phyloP scores from a whole-genome alignment of 1,284 basidiomycete genomes.

The Porphyrellus sp. region DNA sequence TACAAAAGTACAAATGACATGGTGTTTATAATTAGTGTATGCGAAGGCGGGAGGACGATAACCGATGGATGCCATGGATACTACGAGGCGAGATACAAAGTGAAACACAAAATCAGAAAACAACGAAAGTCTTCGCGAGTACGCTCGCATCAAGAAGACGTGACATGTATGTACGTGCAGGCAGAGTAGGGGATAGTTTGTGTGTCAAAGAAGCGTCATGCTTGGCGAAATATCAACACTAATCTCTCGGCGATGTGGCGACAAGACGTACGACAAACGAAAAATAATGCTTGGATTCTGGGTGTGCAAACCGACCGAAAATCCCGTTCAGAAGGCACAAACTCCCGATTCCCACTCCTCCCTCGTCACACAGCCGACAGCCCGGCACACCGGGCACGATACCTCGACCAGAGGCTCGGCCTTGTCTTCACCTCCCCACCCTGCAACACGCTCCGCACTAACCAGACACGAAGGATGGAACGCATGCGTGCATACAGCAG shows the following conservation, averaged over 20 bases:
- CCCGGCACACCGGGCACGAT: slow-evolving; percentile 65
- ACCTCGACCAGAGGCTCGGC: slow-evolving; percentile 49
- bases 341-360: slow-evolving; percentile 60
- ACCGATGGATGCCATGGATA: slow-evolving; percentile 22
- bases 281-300: background rate
- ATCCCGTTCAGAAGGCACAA: slow-evolving; percentile 21
- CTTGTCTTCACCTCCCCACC: slow-evolving; percentile 51
- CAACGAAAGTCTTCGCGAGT: background rate
- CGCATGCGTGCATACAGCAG: slow-evolving; percentile 52
- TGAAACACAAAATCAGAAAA: background rate
- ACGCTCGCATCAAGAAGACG: slow-evolving; percentile 8
- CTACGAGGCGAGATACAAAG: slow-evolving; percentile 3
- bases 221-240: background rate
- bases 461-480: slow-evolving; percentile 74
- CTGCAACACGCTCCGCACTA: slow-evolving; percentile 66
- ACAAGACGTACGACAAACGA: slow-evolving; percentile 4
- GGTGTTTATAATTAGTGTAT: slow-evolving; percentile 1
- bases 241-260: background rate
- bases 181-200: background rate
- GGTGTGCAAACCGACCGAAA: background rate
- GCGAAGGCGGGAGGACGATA: slow-evolving; percentile 1
- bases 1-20: slow-evolving; percentile 19
- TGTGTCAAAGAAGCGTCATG: background rate
- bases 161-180: background rate
- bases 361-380: slow-evolving; percentile 52